Evolutionary conservation across 2,329 filamentous ascomycete genomes (phyloP).

Genomic region (Fusarium sp.): DNA sequence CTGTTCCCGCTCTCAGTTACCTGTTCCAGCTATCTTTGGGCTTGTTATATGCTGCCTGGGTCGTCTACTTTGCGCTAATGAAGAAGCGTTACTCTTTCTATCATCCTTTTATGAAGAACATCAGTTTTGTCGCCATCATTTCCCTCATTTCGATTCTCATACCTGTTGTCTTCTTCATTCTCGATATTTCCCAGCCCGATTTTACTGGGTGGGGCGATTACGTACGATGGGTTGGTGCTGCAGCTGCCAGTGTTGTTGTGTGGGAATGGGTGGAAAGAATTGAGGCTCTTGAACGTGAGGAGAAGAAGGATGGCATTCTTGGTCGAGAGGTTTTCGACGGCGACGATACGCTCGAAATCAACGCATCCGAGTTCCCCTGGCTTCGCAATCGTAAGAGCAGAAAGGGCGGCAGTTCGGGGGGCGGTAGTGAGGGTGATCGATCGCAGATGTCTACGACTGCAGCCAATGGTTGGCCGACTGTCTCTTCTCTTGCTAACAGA

Average conservation of each 20-base stretch:
- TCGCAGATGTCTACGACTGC: slow-evolving; percentile 29
- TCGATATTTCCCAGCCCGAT: slow-evolving; percentile 87
- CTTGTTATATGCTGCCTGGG: slow-evolving; percentile 90
- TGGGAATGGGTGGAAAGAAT: slow-evolving; percentile 99
- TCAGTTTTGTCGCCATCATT: slow-evolving; percentile 81
- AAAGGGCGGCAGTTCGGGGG: slow-evolving; percentile 44
- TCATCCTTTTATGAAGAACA: slow-evolving; percentile 90
- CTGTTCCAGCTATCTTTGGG: slow-evolving; percentile 89
- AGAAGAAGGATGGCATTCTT: slow-evolving; percentile 92
- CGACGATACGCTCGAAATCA: slow-evolving; percentile 85
- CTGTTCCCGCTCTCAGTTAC: slow-evolving; percentile 90
- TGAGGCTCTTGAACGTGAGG: slow-evolving; percentile 89
- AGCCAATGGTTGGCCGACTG: slow-evolving; percentile 46
- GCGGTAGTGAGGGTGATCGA: slow-evolving; percentile 27
- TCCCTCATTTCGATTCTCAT: slow-evolving; percentile 86
- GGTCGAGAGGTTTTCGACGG: slow-evolving; percentile 93
- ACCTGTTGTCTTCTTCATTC: slow-evolving; percentile 91
- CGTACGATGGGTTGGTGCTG: slow-evolving; percentile 94
- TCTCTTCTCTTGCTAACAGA: slow-evolving; percentile 45
- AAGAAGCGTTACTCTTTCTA: slow-evolving; percentile 93
- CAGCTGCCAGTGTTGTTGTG: slow-evolving; percentile 93
- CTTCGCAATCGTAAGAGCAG: slow-evolving; percentile 53
- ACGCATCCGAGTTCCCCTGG: slow-evolving; percentile 64
- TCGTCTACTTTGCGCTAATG: slow-evolving; percentile 91
- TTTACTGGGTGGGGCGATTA: slow-evolving; percentile 96